Base-by-base conservation (phyloP, 331 rosid species). In the Rhamnella rubrinervis region DNA sequence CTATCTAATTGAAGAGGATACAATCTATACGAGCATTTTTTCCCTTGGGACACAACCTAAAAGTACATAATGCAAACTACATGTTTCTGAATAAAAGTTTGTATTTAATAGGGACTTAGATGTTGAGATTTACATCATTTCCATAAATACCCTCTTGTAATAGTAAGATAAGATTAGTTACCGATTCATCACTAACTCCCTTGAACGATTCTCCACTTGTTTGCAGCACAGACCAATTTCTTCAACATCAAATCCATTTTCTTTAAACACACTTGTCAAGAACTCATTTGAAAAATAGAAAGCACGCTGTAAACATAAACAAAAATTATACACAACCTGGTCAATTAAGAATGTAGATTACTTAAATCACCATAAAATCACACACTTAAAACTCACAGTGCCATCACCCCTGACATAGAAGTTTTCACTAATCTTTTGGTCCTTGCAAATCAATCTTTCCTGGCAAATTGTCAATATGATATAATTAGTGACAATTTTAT, bases 351-450 rank as follows among this genome's bases (percentile, higher is more conserved):
- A n/a, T n/a, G n/a, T n/a, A n/a, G 67, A 75, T 41, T 61, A 69
- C 58, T 57, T 59, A 38, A 44, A 20, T 44, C 46, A 44, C 59
- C n/a, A 50, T 14, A 19, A 63, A 38, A 20, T 47, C n/a, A 57
- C 6, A 35, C 19, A 41, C 50, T 35, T 16, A 77, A 71, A 62
- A 80, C 98, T 87, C 79, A 89, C 98, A 66, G 97, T 91, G 77
- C 97, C 98, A 62, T 91, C 98, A 65, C 96, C 97, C 71, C 97
- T 85, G 77, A 87, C 98, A 77, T 87, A 91, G 63, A 95, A 89
- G 75, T 87, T 91, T 70, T 91, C 96, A 61, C 95, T 87, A 26
- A 95, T 89, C 88, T 83, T 89, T 72, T 89, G 96, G 81, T 85
- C 96, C 86, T 87, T 95, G 86, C 85, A 37, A 39, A 85, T 85